A percentile compares a stretch with the other conserved stretches of the same genome.
Evolutionary conservation across 73 alveolate species (phyloP).

Genomic region (Strombidium stylifer): DNA sequence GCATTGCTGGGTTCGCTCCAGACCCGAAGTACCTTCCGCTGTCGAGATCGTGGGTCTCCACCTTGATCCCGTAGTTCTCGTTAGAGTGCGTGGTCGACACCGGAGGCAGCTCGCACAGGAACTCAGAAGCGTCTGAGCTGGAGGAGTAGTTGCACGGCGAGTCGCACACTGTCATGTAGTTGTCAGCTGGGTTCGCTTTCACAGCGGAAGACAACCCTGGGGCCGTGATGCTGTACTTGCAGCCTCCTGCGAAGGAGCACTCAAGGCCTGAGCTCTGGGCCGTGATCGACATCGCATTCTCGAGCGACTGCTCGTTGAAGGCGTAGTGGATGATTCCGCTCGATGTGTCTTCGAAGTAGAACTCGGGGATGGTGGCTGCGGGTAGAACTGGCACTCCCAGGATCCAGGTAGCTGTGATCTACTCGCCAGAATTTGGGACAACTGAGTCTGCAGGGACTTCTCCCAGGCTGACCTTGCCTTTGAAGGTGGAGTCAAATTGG

Average conservation of each 20-base stretch:
- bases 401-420: not conserved
- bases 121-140: not conserved
- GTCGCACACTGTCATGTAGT: not conserved
- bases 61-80: not conserved
- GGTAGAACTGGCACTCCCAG: conserved; percentile 7
- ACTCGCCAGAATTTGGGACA: not conserved
- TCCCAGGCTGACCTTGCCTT: no score
- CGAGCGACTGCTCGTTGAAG: not conserved
- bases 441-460: conserved; percentile 9
- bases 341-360: not conserved
- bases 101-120: conserved; percentile 1
- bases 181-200: not conserved
- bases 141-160: not conserved
- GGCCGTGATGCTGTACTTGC: not conserved
- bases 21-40: not conserved
- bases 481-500: no score
- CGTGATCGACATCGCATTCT: not conserved
- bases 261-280: not conserved
- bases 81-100: conserved; percentile 18
- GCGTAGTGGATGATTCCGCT: conserved; percentile 14
- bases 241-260: conserved; percentile 44
- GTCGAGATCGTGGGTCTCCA: not conserved
- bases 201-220: conserved; percentile 1
- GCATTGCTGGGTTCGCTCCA: not conserved
- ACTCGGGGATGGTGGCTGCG: not conserved